phyloP scores from a whole-genome alignment of 176 grass and related monocot genomes.

The Phragmites australis region DNA sequence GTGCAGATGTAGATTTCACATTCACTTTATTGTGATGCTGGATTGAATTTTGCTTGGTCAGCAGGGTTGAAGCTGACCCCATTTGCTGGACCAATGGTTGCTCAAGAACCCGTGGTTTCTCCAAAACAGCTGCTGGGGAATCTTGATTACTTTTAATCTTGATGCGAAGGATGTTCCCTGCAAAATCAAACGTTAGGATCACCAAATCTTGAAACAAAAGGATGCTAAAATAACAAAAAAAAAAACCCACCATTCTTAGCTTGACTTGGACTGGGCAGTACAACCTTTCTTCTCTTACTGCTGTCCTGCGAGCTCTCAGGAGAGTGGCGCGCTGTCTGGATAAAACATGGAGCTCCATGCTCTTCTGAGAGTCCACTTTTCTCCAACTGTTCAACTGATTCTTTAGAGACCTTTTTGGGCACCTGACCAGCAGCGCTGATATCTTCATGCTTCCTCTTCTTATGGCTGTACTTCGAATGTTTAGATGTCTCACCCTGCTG shows the following conservation, averaged over 20 bases:
- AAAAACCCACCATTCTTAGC: slow-evolving; percentile 44
- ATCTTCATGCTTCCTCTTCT: slow-evolving; percentile 62
- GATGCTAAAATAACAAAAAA: background rate
- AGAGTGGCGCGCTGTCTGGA: slow-evolving; percentile 30
- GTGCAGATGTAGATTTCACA: background rate
- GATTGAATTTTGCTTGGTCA: slow-evolving; percentile 18
- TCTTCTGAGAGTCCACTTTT: slow-evolving; percentile 69
- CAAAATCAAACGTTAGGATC: background rate
- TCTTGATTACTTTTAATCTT: slow-evolving; percentile 41
- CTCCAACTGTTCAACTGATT: slow-evolving; percentile 54
- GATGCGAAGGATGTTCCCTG: slow-evolving; percentile 41
- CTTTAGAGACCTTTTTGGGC: background rate
- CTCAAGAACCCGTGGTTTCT: slow-evolving; percentile 18
- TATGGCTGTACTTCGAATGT: slow-evolving; percentile 47
- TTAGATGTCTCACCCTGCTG: slow-evolving; percentile 44
- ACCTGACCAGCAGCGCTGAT: background rate
- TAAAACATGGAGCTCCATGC: slow-evolving; percentile 51
- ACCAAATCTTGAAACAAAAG: background rate
- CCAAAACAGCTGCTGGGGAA: background rate
- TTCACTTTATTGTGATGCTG: slow-evolving; percentile 3
- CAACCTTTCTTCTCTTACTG: slow-evolving; percentile 56
- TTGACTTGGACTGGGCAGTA: slow-evolving; percentile 45
- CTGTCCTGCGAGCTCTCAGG: slow-evolving; percentile 77
- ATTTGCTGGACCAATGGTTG: slow-evolving; percentile 16
- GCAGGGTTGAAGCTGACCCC: background rate